A percentile compares a stretch with the other conserved stretches of the same genome.
These are phyloP conservation scores for Eucalyptus paniculata DNA, from an alignment of 345 rosid species.

Conservation along the genomic window DNA sequence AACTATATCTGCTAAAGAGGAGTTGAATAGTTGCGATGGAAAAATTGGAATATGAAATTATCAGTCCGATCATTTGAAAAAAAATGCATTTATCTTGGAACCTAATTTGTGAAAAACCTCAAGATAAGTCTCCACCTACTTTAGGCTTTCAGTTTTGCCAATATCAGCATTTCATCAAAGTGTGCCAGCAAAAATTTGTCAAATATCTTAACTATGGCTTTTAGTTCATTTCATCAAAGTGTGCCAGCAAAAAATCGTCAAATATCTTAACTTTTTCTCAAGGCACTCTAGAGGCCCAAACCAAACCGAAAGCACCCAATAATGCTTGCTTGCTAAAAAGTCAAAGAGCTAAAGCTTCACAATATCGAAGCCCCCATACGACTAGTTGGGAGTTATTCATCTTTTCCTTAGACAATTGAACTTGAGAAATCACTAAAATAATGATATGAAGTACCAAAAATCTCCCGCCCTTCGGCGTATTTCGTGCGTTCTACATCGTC, in stretches of 20 bases:
- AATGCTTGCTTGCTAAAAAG: neutral
- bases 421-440: neutral
- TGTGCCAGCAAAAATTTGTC: neutral
- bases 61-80: too few species aligned
- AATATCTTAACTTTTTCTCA: neutral
- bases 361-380: neutral
- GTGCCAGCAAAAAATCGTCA: neutral
- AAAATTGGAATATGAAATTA: too few species aligned
- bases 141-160: neutral
- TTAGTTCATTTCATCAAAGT: neutral
- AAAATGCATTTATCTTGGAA: neutral
- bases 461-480: neutral
- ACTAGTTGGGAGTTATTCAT: neutral
- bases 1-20: neutral
- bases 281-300: neutral
- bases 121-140: fast-evolving
- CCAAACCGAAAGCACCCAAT: neutral
- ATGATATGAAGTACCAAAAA: neutral
- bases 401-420: neutral
- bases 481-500: neutral
- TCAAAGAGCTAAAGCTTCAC: neutral
- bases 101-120: neutral
- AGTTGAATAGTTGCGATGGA: too few species aligned
- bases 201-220: neutral
- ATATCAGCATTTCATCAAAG: neutral